A percentile compares a stretch with the other conserved stretches of the same genome.
Evolutionary conservation across 2,329 filamentous ascomycete genomes (phyloP).

Genomic region (Sordariomycetes sp.): DNA sequence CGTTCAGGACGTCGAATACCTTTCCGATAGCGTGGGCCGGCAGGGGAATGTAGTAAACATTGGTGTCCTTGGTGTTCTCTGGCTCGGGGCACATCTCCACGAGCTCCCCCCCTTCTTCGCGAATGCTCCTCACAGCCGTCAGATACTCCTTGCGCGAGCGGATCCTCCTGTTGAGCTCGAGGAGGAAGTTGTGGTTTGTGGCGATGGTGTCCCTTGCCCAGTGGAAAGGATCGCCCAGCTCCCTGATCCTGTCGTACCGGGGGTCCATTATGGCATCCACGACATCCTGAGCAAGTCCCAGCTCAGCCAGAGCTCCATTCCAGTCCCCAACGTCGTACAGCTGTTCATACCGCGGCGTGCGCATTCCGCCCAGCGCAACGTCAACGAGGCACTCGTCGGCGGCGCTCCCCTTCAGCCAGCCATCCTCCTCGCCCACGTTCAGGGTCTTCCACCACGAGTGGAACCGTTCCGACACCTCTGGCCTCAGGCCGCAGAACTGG

Average conservation of each 20-base stretch:
- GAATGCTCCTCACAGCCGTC: neutral
- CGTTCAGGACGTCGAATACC: neutral
- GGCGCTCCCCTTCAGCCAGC: neutral
- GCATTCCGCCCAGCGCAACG: neutral
- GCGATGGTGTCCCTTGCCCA: conserved; percentile 1
- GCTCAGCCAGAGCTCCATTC: neutral
- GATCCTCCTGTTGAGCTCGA: neutral
- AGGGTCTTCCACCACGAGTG: neutral
- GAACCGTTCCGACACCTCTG: neutral
- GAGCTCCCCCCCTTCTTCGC: neutral
- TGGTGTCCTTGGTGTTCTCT: neutral
- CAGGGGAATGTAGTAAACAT: neutral
- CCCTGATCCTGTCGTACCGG: conserved; percentile 1
- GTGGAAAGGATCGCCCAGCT: conserved; percentile 1
- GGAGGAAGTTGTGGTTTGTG: conserved; percentile 4
- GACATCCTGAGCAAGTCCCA: neutral
- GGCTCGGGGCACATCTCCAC: neutral
- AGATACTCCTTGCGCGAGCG: neutral
- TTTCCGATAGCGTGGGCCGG: neutral
- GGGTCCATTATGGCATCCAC: conserved; percentile 2
- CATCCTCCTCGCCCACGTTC: neutral
- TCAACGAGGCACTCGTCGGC: conserved; percentile 1
- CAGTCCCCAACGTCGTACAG: neutral
- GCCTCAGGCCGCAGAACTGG: conserved; percentile 2
- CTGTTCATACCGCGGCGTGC: neutral